phyloP scores from a whole-genome alignment of 352 stramenopile species.

The Elongisporangium prolatum region DNA sequence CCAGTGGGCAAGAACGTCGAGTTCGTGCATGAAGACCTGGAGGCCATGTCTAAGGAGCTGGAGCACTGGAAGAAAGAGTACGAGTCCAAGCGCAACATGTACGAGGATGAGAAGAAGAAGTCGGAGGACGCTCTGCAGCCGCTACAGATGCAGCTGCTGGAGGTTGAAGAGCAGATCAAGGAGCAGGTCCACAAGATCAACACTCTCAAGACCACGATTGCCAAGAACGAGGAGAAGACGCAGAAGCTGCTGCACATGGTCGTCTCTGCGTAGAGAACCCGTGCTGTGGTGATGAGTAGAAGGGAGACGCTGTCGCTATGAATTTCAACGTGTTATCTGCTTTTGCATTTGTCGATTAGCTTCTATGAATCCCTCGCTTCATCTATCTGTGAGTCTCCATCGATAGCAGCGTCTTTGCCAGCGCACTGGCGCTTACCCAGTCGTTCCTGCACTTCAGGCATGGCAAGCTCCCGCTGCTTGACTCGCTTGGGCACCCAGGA shows the following conservation, averaged over 20 bases:
- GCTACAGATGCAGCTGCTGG: conserved; percentile 74
- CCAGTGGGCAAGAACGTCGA: conserved; percentile 91
- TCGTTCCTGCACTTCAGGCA: conserved; percentile 63
- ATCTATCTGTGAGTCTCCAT: conserved; percentile 3
- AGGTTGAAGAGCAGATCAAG: conserved; percentile 89
- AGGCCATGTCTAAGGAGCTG: conserved; percentile 92
- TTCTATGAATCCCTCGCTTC: not conserved
- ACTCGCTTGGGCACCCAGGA: conserved; percentile 70
- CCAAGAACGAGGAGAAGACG: conserved; percentile 92
- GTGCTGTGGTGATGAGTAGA: not conserved
- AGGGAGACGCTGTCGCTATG: not conserved
- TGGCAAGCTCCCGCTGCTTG: conserved; percentile 40
- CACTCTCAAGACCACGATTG: conserved; percentile 88
- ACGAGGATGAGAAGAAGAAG: conserved; percentile 83
- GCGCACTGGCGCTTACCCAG: conserved; percentile 17
- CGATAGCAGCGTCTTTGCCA: conserved; percentile 10
- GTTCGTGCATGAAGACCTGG: conserved; percentile 93
- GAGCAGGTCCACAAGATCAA: conserved; percentile 91
- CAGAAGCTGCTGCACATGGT: conserved; percentile 87
- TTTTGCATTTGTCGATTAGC: not conserved
- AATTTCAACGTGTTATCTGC: not conserved
- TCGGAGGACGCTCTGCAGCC: conserved; percentile 82
- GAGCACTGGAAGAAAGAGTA: conserved; percentile 89
- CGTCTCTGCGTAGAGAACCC: conserved; percentile 48
- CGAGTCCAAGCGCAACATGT: conserved; percentile 62